Conservation (phyloP, 2,329 filamentous ascomycete genomes). For the Incumbomyces delicatus region DNA sequence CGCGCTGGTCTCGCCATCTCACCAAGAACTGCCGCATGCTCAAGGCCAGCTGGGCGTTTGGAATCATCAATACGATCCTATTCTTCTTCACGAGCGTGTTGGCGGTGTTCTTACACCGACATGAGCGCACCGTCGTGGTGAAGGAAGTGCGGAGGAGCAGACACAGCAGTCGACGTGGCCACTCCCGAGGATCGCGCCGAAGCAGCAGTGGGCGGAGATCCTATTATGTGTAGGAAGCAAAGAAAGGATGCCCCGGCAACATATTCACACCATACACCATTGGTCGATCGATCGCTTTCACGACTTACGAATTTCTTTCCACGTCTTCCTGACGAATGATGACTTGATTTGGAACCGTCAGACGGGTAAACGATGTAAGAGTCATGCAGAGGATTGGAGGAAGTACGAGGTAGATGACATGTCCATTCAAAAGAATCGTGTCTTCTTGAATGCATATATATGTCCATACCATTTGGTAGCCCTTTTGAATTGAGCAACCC, state of each 20-base stretch:
- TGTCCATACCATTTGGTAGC: no score
- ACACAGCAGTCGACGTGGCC: conserved; percentile 23
- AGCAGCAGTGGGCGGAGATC: conserved; percentile 18
- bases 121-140: conserved; percentile 25
- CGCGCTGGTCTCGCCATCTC: conserved; percentile 42
- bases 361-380: no score
- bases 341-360: not conserved
- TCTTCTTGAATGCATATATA: no score
- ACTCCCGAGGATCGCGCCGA: conserved; percentile 20
- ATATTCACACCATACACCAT: no score
- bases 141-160: conserved; percentile 30
- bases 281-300: no score
- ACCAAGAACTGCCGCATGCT: conserved; percentile 83
- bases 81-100: conserved; percentile 70
- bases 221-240: conserved; percentile 16
- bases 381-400: no score
- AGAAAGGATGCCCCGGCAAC: no score
- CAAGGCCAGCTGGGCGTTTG: conserved; percentile 81
- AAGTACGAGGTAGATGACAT: no score
- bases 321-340: not conserved
- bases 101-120: conserved; percentile 42
- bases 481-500: no score
- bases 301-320: conserved; percentile 4
- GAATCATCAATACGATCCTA: conserved; percentile 75
- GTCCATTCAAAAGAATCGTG: no score